These are phyloP conservation scores for Apiospora pterosperma DNA, from an alignment of 2,329 filamentous ascomycete genomes.

Conservation along the genomic window DNA sequence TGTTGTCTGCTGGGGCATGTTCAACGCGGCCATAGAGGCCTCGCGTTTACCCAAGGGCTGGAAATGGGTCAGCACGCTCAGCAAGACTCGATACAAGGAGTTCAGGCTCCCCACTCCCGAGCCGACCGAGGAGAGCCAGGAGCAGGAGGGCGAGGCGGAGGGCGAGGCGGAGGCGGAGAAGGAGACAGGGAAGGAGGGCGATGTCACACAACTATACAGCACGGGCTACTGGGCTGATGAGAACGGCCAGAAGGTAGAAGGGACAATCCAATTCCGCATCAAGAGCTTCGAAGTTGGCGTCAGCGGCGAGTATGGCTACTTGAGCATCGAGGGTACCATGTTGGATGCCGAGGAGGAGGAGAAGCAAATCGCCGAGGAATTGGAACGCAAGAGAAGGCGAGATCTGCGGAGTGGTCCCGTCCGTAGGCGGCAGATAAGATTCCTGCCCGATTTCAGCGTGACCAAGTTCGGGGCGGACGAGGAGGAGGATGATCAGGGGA, in stretches of 20 bases:
- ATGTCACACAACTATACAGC: constrained; percentile 49
- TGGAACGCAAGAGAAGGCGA: constrained; percentile 32
- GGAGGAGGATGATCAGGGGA: constrained; percentile 37
- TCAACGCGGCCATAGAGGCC: constrained; percentile 83
- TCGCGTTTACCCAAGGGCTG: constrained; percentile 72
- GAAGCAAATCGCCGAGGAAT: constrained; percentile 53
- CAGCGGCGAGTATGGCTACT: constrained; percentile 71
- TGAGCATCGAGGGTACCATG: constrained; percentile 88
- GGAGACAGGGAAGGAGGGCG: constrained; percentile 45
- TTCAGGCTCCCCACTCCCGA: constrained; percentile 34
- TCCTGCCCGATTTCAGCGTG: constrained; percentile 51
- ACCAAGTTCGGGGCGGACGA: constrained; percentile 50
- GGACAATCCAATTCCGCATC: constrained; percentile 73
- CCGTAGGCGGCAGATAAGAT: constrained; percentile 22
- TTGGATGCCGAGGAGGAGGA: constrained; percentile 65
- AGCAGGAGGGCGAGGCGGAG: constrained; percentile 15
- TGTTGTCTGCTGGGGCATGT: constrained; percentile 84
- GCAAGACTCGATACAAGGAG: constrained; percentile 29
- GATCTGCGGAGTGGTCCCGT: constrained; percentile 32
- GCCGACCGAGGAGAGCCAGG: constrained; percentile 25
- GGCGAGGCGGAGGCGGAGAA: constrained; percentile 16
- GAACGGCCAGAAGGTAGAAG: constrained; percentile 65
- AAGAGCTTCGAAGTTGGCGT: constrained; percentile 79
- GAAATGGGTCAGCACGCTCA: constrained; percentile 69
- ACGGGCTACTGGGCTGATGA: constrained; percentile 75